Conservation (phyloP, 805 yeast species). For the Schwanniomyces occidentalis region DNA sequence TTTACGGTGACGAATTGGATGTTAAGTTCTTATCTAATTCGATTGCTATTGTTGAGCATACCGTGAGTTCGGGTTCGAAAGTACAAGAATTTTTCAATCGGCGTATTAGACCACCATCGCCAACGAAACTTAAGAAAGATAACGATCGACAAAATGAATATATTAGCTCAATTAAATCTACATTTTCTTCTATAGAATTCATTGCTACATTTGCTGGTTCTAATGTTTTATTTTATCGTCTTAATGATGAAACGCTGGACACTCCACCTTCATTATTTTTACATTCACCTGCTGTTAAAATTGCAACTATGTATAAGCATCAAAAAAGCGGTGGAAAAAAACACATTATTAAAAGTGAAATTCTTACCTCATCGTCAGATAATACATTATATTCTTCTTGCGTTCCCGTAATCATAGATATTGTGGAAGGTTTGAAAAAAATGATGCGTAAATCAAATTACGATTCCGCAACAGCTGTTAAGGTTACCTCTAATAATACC, state of each 20-base stretch:
- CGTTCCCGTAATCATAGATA: constrained; percentile 72
- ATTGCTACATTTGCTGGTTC: constrained; percentile 70
- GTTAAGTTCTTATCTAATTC: constrained; percentile 61
- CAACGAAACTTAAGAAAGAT: constrained; percentile 3
- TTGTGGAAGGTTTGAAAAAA: constrained; percentile 49
- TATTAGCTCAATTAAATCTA: constrained; percentile 15
- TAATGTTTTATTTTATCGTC: constrained; percentile 48
- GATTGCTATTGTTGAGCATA: constrained; percentile 52
- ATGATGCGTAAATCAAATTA: constrained; percentile 40
- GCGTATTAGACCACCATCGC: constrained; percentile 15
- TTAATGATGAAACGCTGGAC: constrained; percentile 35
- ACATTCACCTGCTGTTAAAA: constrained; percentile 72
- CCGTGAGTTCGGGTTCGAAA: constrained; percentile 46
- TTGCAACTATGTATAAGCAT: constrained; percentile 55
- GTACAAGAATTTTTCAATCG: constrained; percentile 37
- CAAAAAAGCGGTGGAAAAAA: constrained; percentile 33
- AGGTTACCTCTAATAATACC: constrained; percentile 4
- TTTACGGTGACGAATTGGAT: constrained; percentile 70
- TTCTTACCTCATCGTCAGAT: constrained; percentile 65
- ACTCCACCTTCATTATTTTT: constrained; percentile 55
- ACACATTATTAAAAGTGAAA: constrained; percentile 51
- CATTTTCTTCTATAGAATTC: constrained; percentile 47
- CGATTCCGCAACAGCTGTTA: neutral
- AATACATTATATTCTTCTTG: constrained; percentile 72
- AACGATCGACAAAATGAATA: constrained; percentile 6